Evolutionary conservation across 768 basidiomycete species (phyloP).

Genomic region (Tricholoma saponaceum): DNA sequence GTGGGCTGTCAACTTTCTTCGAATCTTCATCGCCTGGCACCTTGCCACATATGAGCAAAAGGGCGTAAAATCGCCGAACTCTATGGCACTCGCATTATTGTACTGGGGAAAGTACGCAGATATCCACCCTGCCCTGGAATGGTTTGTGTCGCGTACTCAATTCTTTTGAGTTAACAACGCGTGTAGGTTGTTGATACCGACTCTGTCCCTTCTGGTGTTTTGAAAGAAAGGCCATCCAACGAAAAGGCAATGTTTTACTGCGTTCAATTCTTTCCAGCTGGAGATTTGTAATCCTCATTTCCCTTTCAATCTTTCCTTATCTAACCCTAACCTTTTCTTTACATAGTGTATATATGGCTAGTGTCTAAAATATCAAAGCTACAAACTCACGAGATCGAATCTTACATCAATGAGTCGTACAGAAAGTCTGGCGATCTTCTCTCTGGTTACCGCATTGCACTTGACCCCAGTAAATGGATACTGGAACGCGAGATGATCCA

Average conservation of each 20-base stretch:
- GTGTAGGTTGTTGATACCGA: slow-evolving; percentile 78
- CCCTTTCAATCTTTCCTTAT: slow-evolving; percentile 4
- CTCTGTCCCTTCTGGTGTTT: slow-evolving; percentile 54
- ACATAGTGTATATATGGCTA: slow-evolving; percentile 78
- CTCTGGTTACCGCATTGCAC: slow-evolving; percentile 67
- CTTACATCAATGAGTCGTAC: slow-evolving; percentile 72
- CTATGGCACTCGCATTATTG: slow-evolving; percentile 77
- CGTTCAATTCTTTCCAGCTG: slow-evolving; percentile 86
- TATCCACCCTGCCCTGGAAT: slow-evolving; percentile 94
- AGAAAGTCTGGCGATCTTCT: slow-evolving; percentile 77
- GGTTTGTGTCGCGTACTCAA: slow-evolving; percentile 38
- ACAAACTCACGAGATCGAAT: slow-evolving; percentile 74
- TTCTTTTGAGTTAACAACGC: background rate
- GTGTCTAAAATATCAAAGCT: slow-evolving; percentile 73
- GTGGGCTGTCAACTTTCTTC: too few relatives aligned
- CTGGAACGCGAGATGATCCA: slow-evolving; percentile 23
- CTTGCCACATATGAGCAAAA: slow-evolving; percentile 58
- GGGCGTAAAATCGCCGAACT: slow-evolving; percentile 34
- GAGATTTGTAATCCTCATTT: slow-evolving; percentile 80
- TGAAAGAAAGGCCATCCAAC: slow-evolving; percentile 64
- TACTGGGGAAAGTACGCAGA: slow-evolving; percentile 91
- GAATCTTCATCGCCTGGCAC: too few relatives aligned
- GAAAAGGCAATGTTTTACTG: slow-evolving; percentile 72
- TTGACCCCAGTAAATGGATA: slow-evolving; percentile 61
- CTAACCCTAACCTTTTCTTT: slow-evolving; percentile 2